A percentile compares a stretch with the other conserved stretches of the same genome.
Evolutionary conservation across 169 alveolate species (phyloP).

Genomic region (Plasmodium vivax): DNA sequence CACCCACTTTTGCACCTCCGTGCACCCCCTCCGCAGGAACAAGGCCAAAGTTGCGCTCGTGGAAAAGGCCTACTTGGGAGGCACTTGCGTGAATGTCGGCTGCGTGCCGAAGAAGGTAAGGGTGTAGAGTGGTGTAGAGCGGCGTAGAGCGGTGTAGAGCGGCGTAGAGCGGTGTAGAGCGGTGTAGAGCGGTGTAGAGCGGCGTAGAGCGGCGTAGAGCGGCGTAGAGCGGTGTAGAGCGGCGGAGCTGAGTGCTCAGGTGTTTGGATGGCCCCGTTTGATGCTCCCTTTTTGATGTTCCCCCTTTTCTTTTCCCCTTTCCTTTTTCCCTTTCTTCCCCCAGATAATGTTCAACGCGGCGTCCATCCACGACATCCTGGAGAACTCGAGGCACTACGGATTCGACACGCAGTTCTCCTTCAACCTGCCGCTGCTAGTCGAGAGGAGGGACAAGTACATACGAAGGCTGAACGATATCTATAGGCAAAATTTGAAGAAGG

Average conservation of each 20-base stretch:
- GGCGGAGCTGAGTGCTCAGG: not conserved
- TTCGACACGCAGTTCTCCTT: constrained; percentile 63
- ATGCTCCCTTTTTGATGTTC: not conserved
- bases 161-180: too few relatives aligned
- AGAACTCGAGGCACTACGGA: constrained; percentile 83
- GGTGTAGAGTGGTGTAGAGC: not conserved
- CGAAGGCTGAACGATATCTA: constrained; percentile 87
- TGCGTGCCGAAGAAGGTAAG: constrained; percentile 95
- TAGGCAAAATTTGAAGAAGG: constrained; percentile 78
- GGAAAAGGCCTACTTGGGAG: constrained; percentile 90
- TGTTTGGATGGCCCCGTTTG: not conserved
- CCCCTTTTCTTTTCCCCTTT: not conserved
- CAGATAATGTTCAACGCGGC: constrained; percentile 90
- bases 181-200: too few relatives aligned
- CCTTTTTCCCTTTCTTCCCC: not conserved
- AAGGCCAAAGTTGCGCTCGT: constrained; percentile 89
- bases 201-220: too few relatives aligned
- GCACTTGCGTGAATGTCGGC: constrained; percentile 96
- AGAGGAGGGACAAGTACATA: constrained; percentile 86
- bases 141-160: too few relatives aligned
- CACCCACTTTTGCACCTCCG: not conserved
- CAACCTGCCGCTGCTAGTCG: constrained; percentile 54
- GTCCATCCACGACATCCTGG: constrained; percentile 82
- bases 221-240: not conserved
- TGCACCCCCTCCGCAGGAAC: constrained; percentile 25